Evolutionary conservation across 1,139 yeast species (phyloP).

Genomic region (Fermentozyma sake): DNA sequence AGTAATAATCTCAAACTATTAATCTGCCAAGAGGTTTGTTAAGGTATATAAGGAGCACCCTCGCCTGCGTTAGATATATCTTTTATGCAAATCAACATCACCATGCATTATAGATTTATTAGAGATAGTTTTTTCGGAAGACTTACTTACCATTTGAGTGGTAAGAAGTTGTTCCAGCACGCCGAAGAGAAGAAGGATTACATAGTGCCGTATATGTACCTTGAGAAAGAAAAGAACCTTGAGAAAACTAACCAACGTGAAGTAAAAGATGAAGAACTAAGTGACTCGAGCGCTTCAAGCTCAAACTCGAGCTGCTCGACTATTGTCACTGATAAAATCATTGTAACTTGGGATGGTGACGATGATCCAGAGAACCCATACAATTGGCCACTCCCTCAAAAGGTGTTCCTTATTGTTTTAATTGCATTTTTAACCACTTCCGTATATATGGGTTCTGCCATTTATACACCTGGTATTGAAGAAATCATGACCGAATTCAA

Average conservation of each 20-base stretch:
- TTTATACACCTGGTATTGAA: slow-evolving; percentile 53
- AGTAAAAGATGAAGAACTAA: background rate
- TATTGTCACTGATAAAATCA: slow-evolving; percentile 10
- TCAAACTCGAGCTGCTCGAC: background rate
- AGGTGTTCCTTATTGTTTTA: slow-evolving; percentile 33
- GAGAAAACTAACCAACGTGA: slow-evolving; percentile 1
- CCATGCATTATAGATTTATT: slow-evolving; percentile 13
- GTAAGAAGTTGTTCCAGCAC: slow-evolving; percentile 23
- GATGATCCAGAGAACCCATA: slow-evolving; percentile 56
- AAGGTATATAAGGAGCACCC: too few relatives aligned
- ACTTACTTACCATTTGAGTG: slow-evolving; percentile 26
- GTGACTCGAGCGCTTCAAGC: too few relatives aligned
- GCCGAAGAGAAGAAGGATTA: slow-evolving; percentile 31
- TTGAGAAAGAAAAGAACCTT: slow-evolving; percentile 3
- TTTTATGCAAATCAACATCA: too few relatives aligned
- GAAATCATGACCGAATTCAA: slow-evolving; percentile 24
- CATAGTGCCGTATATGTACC: slow-evolving; percentile 30
- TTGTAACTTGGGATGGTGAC: slow-evolving; percentile 42
- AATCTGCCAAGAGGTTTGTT: too few relatives aligned
- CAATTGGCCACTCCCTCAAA: slow-evolving; percentile 47
- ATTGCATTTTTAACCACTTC: slow-evolving; percentile 45
- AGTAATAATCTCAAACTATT: too few relatives aligned
- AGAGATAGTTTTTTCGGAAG: slow-evolving; percentile 35
- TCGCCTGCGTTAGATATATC: too few relatives aligned
- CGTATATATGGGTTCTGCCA: slow-evolving; percentile 59